Percentiles rank a stretch among this genome's conserved stretches.
Evolutionary conservation across 305 asterid species (phyloP).

Genomic region (Fraxinus platypoda): DNA sequence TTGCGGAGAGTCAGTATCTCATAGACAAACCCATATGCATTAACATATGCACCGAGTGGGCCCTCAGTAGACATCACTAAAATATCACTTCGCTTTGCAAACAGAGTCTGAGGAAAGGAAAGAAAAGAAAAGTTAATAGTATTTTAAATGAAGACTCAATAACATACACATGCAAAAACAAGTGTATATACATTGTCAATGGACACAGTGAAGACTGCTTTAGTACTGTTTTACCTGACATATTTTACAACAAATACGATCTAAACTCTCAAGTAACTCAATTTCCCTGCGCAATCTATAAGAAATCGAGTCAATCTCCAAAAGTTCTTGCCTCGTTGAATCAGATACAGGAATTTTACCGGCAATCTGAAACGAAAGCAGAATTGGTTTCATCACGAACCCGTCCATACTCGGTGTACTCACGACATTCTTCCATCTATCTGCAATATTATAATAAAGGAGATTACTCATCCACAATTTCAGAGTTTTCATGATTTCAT

Average conservation of each 20-base stretch:
- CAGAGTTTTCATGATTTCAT: slow-evolving; percentile 6
- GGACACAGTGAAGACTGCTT: neutral
- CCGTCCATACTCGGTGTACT: slow-evolving; percentile 78
- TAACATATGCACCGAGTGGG: slow-evolving; percentile 90
- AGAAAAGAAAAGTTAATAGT: slow-evolving; percentile 11
- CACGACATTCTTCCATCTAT: slow-evolving; percentile 83
- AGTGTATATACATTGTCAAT: neutral
- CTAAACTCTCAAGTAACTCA: slow-evolving; percentile 81
- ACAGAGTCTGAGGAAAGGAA: slow-evolving; percentile 44
- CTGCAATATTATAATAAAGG: slow-evolving; percentile 48
- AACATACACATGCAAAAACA: neutral
- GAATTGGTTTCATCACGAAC: slow-evolving; percentile 76
- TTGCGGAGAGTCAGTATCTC: slow-evolving; percentile 78
- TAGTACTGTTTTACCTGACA: slow-evolving; percentile 58
- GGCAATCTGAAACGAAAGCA: slow-evolving; percentile 88
- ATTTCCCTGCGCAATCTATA: slow-evolving; percentile 87
- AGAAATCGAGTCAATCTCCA: slow-evolving; percentile 91
- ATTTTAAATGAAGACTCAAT: slow-evolving; percentile 2
- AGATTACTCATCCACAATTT: slow-evolving; percentile 5
- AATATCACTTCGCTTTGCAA: slow-evolving; percentile 88
- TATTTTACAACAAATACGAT: slow-evolving; percentile 67
- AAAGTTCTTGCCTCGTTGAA: slow-evolving; percentile 85
- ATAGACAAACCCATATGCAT: slow-evolving; percentile 76
- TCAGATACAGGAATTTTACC: slow-evolving; percentile 91
- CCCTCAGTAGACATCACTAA: slow-evolving; percentile 94